Percentiles rank a stretch among this genome's conserved stretches.
Evolutionary conservation across 2,329 filamentous ascomycete species (phyloP).

Genomic region (Penicillium sp.): DNA sequence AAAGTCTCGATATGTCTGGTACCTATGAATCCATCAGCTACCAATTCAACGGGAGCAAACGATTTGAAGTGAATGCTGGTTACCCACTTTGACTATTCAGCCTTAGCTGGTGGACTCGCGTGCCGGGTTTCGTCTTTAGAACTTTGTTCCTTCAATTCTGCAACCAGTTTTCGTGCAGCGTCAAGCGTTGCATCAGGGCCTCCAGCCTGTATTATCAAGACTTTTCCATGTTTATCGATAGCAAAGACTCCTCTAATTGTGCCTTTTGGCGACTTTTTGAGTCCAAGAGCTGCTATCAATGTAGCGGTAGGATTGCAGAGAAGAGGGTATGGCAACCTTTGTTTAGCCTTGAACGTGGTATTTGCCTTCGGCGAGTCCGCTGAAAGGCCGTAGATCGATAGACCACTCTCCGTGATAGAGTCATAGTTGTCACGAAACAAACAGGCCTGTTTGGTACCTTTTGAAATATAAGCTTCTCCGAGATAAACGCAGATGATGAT

Average conservation of each 20-base stretch:
- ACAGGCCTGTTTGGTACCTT: conserved; percentile 88
- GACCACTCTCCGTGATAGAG: conserved; percentile 65
- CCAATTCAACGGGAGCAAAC: too few relatives aligned
- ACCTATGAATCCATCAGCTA: too few relatives aligned
- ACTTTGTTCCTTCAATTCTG: too few relatives aligned
- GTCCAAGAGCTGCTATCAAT: conserved; percentile 75
- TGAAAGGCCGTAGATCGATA: conserved; percentile 83
- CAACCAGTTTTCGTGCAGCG: too few relatives aligned
- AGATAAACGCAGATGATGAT: too few relatives aligned
- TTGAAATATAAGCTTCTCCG: too few relatives aligned
- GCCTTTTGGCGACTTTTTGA: conserved; percentile 74
- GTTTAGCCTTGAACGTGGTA: conserved; percentile 83
- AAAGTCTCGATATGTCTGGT: too few relatives aligned
- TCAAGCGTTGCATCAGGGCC: conserved; percentile 69
- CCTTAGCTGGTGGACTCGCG: too few relatives aligned
- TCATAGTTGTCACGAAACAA: conserved; percentile 88
- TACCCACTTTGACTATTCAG: too few relatives aligned
- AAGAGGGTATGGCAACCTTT: conserved; percentile 77
- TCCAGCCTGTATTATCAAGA: conserved; percentile 65
- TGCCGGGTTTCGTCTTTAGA: too few relatives aligned
- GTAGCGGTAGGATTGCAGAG: conserved; percentile 69
- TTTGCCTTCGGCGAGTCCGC: conserved; percentile 83
- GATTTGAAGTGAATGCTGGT: too few relatives aligned
- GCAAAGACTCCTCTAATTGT: conserved; percentile 82
- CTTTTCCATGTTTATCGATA: conserved; percentile 70